phyloP scores from a whole-genome alignment of 257 asterid species.

The Gentiana dahurica region DNA sequence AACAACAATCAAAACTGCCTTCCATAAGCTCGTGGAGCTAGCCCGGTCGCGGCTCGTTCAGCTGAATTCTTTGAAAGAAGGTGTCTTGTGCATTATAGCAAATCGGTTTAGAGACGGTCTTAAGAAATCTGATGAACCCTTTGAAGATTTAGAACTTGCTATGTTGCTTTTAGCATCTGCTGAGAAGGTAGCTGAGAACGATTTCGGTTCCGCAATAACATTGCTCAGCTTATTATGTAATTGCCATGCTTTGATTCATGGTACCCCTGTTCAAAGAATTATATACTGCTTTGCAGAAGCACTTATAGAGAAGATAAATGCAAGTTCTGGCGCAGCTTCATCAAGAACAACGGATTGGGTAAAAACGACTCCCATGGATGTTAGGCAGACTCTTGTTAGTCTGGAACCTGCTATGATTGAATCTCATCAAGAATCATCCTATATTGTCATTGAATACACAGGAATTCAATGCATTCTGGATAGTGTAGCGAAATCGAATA shows the following conservation, averaged over 20 bases:
- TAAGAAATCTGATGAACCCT: no score
- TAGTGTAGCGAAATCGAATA: conserved; percentile 4
- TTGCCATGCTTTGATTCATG: conserved; percentile 11
- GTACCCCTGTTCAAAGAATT: conserved; percentile 2
- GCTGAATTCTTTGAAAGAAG: neutral
- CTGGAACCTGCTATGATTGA: conserved; percentile 1
- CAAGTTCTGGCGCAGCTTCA: conserved; percentile 13
- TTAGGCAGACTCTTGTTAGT: neutral
- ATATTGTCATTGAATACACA: conserved; percentile 19
- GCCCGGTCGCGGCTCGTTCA: no score
- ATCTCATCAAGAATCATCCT: conserved; percentile 4
- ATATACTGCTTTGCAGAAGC: conserved; percentile 34
- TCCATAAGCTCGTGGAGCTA: no score
- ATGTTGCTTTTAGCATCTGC: neutral
- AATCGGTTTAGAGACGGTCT: no score
- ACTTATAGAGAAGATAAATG: conserved; percentile 22
- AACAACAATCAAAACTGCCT: no score
- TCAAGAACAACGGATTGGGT: neutral
- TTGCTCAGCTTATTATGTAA: conserved; percentile 16
- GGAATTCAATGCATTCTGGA: conserved; percentile 27
- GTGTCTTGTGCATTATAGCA: no score
- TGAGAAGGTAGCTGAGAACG: conserved; percentile 18
- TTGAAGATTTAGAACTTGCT: neutral
- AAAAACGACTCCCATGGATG: neutral
- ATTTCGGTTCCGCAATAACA: conserved; percentile 10